Percentiles rank a stretch among this genome's conserved stretches.
Evolutionary conservation across 1,284 basidiomycete genomes (phyloP).

Genomic region (Ceratobasidium sp.): DNA sequence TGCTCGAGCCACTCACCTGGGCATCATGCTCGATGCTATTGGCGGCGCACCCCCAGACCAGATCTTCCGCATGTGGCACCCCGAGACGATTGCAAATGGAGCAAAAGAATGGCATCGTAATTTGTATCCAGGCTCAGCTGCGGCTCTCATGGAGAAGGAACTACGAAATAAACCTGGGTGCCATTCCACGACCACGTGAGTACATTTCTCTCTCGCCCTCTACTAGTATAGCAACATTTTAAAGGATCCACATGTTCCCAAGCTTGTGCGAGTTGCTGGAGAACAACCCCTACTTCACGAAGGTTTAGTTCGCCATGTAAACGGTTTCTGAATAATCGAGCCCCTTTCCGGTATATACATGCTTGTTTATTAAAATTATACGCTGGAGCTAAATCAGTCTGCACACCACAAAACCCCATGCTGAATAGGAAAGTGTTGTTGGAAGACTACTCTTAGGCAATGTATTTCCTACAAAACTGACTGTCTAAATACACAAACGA

Average conservation of each 20-base stretch:
- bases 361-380: too few relatives aligned
- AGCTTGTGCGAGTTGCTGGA: background rate
- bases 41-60: slow-evolving; percentile 11
- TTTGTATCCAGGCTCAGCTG: background rate
- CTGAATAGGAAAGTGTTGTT: too few relatives aligned
- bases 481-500: too few relatives aligned
- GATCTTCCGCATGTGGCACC: slow-evolving; percentile 27
- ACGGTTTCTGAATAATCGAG: background rate
- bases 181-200: slow-evolving; percentile 13
- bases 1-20: background rate
- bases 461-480: too few relatives aligned
- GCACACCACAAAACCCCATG: too few relatives aligned
- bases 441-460: too few relatives aligned
- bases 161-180: slow-evolving; percentile 1
- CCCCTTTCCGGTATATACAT: too few relatives aligned
- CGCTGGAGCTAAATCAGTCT: too few relatives aligned
- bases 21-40: slow-evolving; percentile 18
- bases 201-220: background rate
- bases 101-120: slow-evolving; percentile 10
- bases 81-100: slow-evolving; percentile 17
- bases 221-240: background rate
- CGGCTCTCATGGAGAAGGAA: background rate
- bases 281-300: slow-evolving; percentile 8
- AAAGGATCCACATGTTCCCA: slow-evolving; percentile 1
- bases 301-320: background rate